Percentiles rank a stretch among this genome's conserved stretches.
Evolutionary conservation across 2,329 filamentous ascomycete genomes (phyloP).

Genomic region (Scytalidium sp.): DNA sequence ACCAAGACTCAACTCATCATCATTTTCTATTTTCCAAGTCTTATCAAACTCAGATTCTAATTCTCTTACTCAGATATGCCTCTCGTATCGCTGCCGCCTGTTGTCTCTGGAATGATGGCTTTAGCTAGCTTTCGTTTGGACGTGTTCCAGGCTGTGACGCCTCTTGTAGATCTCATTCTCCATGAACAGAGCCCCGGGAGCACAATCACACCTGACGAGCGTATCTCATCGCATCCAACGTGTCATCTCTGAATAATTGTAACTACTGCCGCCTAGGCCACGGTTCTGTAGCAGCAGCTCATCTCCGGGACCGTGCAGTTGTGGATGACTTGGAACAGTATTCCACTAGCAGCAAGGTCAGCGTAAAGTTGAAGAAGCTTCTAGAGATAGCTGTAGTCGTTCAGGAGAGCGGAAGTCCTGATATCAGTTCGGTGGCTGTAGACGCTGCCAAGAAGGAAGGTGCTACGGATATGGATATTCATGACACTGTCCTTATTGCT

Average conservation of each 20-base stretch:
- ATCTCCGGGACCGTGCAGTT: not conserved
- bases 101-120: not conserved
- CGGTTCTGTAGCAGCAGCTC: conserved; percentile 1
- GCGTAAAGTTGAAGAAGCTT: conserved; percentile 1
- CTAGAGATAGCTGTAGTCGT: conserved; percentile 1
- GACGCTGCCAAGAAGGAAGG: conserved; percentile 2
- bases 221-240: conserved; percentile 3
- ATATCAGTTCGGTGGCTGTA: not conserved
- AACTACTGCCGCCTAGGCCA: conserved; percentile 3
- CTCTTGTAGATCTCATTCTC: not conserved
- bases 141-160: not conserved
- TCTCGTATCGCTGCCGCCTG: not conserved
- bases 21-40: not conserved
- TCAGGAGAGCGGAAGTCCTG: not conserved
- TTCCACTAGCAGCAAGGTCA: conserved; percentile 2
- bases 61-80: not conserved
- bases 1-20: no score
- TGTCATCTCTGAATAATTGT: conserved; percentile 2
- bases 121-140: not conserved
- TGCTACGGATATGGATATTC: conserved; percentile 2
- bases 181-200: not conserved
- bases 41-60: not conserved
- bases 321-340: not conserved
- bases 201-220: conserved; percentile 1
- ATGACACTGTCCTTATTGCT: conserved; percentile 4